Evolutionary conservation across 2,329 filamentous ascomycete genomes (phyloP), one percentile per base, ranked within the genome.

Genomic region (Colletotrichum phormii): DNA sequence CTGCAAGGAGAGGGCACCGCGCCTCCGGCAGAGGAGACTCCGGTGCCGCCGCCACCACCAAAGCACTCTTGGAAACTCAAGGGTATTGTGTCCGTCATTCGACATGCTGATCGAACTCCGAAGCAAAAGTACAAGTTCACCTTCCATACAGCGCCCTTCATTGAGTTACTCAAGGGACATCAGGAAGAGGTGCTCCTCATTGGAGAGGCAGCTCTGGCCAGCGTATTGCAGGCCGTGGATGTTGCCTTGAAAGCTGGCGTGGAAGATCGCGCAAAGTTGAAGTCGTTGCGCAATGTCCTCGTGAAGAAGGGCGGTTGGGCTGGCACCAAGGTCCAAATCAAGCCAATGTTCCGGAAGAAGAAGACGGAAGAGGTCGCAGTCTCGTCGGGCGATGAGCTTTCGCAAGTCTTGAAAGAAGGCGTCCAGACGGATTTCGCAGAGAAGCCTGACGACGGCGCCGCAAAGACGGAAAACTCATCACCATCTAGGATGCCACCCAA

Each of bases 51-150:
- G 2, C 92, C 93, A 2, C 89, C 89, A 1, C 93, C 93, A 0
- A 98, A 98, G 78, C 95, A 97, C 79, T 95, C 97, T 12, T 99
- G 97, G 97, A 98, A 98, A 82, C 86, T 99, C 64, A 99, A 99
- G 84, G 97, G 97, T 13, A 95, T 99, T 84, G 96, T 99, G 0
- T 96, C 95, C 2, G 97, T 99, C 18, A 95, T 99, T 76, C 91
- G 97, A 33, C 97, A 99, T 82, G 97, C 97, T 3, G 97, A 99
- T 84, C 93, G 97, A 69, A 99, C 97, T 1, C 97, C 97, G 2
- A 99, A 99, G 84, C 97, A 99, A 79, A 99, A 99, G 81, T 98
- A 98, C 87, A 99, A 99, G 81, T 99, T 98, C 79, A 99, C 97
- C 0, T 98, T 99, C 78, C 97, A 99, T 80, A 97, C 95, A 0